Conservation (phyloP, 495 filamentous ascomycete genomes). For the Aspergillus coremiiformis region DNA sequence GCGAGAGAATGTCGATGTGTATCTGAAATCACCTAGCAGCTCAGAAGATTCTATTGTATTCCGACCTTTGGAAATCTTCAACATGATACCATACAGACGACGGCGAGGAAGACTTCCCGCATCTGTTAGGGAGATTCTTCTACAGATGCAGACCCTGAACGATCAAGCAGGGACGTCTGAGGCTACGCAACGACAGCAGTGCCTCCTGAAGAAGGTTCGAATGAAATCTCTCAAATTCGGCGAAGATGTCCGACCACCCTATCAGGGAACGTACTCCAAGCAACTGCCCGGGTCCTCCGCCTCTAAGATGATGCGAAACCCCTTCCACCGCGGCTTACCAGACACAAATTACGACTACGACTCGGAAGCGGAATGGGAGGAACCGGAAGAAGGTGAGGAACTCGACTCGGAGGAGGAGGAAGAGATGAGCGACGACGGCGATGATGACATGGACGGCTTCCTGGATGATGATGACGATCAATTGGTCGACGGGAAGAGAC, state of each 20-base stretch:
- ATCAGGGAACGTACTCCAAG: slow-evolving; percentile 75
- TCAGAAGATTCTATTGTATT: slow-evolving; percentile 29
- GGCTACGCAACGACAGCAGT: slow-evolving; percentile 26
- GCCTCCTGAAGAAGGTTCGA: slow-evolving; percentile 55
- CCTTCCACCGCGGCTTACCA: slow-evolving; percentile 54
- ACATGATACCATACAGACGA: slow-evolving; percentile 46
- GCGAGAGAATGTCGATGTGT: slow-evolving; percentile 43
- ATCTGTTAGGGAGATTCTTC: slow-evolving; percentile 63
- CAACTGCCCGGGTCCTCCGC: slow-evolving; percentile 41
- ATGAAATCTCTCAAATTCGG: slow-evolving; percentile 75
- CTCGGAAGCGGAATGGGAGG: slow-evolving; percentile 93
- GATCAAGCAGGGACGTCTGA: slow-evolving; percentile 14
- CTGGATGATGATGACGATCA: slow-evolving; percentile 47
- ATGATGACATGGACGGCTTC: slow-evolving; percentile 50
- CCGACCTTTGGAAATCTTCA: slow-evolving; percentile 50
- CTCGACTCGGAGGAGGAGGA: slow-evolving; percentile 75
- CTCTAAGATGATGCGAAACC: slow-evolving; percentile 59
- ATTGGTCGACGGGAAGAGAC: slow-evolving; percentile 33
- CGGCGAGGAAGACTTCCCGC: slow-evolving; percentile 44
- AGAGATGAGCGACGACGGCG: slow-evolving; percentile 44
- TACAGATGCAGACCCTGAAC: slow-evolving; percentile 36
- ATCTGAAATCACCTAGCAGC: slow-evolving; percentile 22
- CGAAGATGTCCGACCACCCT: slow-evolving; percentile 86
- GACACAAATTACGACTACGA: slow-evolving; percentile 90
- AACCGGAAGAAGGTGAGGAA: slow-evolving; percentile 73